Base-by-base conservation (phyloP, 78 protist genomes). In the Creolimax fragrantissima region DNA sequence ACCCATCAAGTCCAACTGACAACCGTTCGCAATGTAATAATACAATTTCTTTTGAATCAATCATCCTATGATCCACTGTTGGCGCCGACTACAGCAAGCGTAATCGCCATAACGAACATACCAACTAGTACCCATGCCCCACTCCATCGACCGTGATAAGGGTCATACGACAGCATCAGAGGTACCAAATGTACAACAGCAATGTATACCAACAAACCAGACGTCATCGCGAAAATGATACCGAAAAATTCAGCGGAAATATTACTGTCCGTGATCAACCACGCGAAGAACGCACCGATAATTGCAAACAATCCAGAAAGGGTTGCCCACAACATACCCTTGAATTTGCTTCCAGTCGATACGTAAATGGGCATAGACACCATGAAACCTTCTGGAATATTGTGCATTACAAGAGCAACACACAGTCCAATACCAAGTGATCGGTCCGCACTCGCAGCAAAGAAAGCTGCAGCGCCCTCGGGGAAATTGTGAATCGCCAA, bases 401-500 rank as follows among this genome's bases (percentile, higher is more conserved):
- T 96, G 92, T 96, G 97, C 24, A 95, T 5, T 35, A 92, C 95
- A 35, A 95, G 89, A 85, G 97, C 97, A 2, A 92, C 58, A 81
- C 93, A 93, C 37, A 95, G 90, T 3, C 92, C 45, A 7, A 36
- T 89, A 2, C 97, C 97, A 41, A 90, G 74, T 17, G 11, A 17
- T 11, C 11, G 74, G 17, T 11, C 11, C n/a, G n/a, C n/a, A n/a
- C n/a, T n/a, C n/a, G 96, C 88, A 6, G 96, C 95, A 4, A 95
- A 42, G 37, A 95, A 96, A 2, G 97, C 94, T 6, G 96, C 97
- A 35, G 95, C 43, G 3, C 97, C 97, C 86, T 95, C 97, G 32
- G 97, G 97, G 41, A 95, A 92, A 90, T 95, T 95, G 94, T 95
- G 97, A 11, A 95, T 2, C n/a, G 41, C 91, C 37, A 95, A 93